phyloP scores from a whole-genome alignment of 805 yeast genomes.

The Saccharomycopsis selenospora region DNA sequence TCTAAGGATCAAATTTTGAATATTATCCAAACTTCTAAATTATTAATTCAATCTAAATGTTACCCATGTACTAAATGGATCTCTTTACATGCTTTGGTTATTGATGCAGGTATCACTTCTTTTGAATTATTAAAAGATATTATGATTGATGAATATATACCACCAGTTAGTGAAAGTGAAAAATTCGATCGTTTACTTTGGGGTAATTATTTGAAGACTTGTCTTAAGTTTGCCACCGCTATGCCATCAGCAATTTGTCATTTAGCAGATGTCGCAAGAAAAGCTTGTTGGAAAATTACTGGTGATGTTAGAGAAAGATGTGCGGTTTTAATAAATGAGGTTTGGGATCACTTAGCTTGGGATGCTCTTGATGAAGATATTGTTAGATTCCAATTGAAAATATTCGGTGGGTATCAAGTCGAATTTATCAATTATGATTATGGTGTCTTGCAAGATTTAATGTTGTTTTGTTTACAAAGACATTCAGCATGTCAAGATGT shows the following conservation, averaged over 20 bases:
- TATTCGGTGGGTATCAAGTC: conserved; percentile 66
- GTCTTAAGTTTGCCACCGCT: conserved; percentile 54
- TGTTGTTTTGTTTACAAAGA: conserved; percentile 62
- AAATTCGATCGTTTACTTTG: conserved; percentile 54
- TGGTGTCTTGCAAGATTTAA: conserved; percentile 54
- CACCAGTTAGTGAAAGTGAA: conserved; percentile 43
- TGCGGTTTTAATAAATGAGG: conserved; percentile 44
- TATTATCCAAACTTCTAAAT: conserved; percentile 42
- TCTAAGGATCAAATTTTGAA: conserved; percentile 35
- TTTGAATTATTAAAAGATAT: conserved; percentile 47
- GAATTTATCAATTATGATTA: conserved; percentile 52
- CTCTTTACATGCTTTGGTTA: conserved; percentile 51
- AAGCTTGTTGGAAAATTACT: conserved; percentile 57
- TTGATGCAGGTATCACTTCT: conserved; percentile 48
- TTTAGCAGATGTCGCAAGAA: conserved; percentile 63
- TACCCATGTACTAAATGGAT: conserved; percentile 72
- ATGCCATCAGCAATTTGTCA: conserved; percentile 65
- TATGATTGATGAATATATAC: conserved; percentile 44
- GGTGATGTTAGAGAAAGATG: conserved; percentile 57
- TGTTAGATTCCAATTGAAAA: conserved; percentile 50
- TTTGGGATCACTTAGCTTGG: conserved; percentile 76
- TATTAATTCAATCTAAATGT: conserved; percentile 46
- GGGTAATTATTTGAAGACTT: conserved; percentile 56
- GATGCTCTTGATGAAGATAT: conserved; percentile 47
- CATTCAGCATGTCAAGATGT: conserved; percentile 52